phyloP scores from a whole-genome alignment of 176 grass and related monocot genomes.

The Triticum timopheevii region DNA sequence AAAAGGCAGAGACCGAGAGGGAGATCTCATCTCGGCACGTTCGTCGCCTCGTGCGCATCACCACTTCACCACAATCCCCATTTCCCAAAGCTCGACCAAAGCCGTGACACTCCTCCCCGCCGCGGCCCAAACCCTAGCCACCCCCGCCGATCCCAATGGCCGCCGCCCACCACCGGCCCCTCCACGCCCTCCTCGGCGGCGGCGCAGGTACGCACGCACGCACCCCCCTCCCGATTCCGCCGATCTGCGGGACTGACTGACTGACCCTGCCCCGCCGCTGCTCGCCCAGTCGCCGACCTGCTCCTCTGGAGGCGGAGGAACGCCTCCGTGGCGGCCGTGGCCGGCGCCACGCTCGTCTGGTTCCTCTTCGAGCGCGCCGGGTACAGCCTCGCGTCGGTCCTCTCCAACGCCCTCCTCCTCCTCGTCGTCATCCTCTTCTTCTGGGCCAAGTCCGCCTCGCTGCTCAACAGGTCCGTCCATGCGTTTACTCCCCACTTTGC shows the following conservation, averaged over 20 bases:
- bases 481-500: background rate
- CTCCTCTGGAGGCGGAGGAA: conserved; percentile 92
- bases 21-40: background rate
- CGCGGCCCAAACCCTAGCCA: conserved; percentile 25
- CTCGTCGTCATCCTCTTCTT: conserved; percentile 95
- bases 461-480: conserved; percentile 71
- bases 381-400: conserved; percentile 85
- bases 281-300: conserved; percentile 74
- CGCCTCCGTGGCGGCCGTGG: conserved; percentile 41
- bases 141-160: conserved; percentile 35
- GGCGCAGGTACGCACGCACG: conserved; percentile 54
- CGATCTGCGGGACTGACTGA: conserved; percentile 18
- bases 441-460: conserved; percentile 95
- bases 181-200: conserved; percentile 72
- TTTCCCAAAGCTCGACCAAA: conserved; percentile 29
- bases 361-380: conserved; percentile 86
- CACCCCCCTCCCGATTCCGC: background rate
- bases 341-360: conserved; percentile 68
- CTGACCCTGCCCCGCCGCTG: background rate
- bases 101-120: background rate
- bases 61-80: background rate
- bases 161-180: conserved; percentile 47
- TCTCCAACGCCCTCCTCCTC: conserved; percentile 86
- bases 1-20: background rate
- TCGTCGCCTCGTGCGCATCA: conserved; percentile 13